Conservation (phyloP, 495 filamentous ascomycete genomes). For the Lophiotrema nucula region DNA sequence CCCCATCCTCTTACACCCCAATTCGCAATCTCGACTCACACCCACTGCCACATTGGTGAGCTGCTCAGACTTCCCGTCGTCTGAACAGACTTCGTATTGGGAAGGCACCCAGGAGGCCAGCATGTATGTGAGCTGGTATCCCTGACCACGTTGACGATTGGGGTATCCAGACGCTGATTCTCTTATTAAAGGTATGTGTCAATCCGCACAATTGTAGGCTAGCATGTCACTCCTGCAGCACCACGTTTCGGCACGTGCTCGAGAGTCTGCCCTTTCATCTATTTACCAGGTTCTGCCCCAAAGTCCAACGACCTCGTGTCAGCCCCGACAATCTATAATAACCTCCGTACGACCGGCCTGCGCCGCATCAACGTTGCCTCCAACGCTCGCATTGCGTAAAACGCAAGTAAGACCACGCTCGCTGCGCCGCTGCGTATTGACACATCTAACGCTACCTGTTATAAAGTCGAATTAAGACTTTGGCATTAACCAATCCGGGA, state of each 20-base stretch:
- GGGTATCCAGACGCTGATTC: slow-evolving; percentile 5
- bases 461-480: slow-evolving; percentile 12
- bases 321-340: too few relatives aligned
- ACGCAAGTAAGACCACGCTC: not conserved
- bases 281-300: not conserved
- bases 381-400: slow-evolving; percentile 6
- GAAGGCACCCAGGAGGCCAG: not conserved
- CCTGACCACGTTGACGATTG: not conserved
- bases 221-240: slow-evolving; percentile 24
- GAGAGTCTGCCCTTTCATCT: not conserved
- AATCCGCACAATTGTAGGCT: not conserved
- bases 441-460: not conserved
- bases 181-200: slow-evolving; percentile 23
- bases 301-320: not conserved
- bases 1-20: slow-evolving; percentile 14
- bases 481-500: not conserved
- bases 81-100: not conserved
- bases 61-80: not conserved
- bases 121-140: not conserved
- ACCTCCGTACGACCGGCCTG: slow-evolving; percentile 20
- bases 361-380: slow-evolving; percentile 11
- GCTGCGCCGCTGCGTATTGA: not conserved
- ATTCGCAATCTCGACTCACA: not conserved
- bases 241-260: slow-evolving; percentile 22
- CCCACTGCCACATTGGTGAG: not conserved